Percentiles rank a stretch among this genome's conserved stretches.
Evolutionary conservation across 2,329 filamentous ascomycete species (phyloP).

Genomic region (Zymoseptoria ardabiliae): DNA sequence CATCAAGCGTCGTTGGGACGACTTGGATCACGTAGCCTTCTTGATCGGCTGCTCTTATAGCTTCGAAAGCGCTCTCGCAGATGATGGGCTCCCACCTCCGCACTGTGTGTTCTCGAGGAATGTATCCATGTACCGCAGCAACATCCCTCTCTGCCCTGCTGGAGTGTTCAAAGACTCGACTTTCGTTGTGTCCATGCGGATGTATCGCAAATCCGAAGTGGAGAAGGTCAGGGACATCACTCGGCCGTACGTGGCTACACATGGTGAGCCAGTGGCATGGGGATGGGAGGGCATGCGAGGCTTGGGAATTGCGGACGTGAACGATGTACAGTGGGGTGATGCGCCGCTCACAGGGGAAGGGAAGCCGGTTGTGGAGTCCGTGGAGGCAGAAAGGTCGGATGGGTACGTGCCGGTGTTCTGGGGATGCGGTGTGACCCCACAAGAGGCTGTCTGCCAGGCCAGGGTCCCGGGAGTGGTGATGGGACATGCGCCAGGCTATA

Average conservation of each 20-base stretch:
- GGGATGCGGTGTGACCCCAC: constrained; percentile 61
- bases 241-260: constrained; percentile 47
- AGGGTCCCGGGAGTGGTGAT: constrained; percentile 50
- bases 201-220: constrained; percentile 46
- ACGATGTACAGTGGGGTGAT: constrained; percentile 52
- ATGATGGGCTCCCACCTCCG: constrained; percentile 45
- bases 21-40: constrained; percentile 50
- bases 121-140: constrained; percentile 57
- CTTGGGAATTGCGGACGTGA: constrained; percentile 50
- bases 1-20: constrained; percentile 45
- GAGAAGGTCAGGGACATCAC: constrained; percentile 50
- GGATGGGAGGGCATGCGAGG: constrained; percentile 50
- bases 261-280: constrained; percentile 60
- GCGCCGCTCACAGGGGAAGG: constrained; percentile 31
- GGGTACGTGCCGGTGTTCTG: constrained; percentile 52
- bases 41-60: constrained; percentile 58
- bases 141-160: constrained; percentile 48
- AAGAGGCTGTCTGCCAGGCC: constrained; percentile 55
- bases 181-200: constrained; percentile 58
- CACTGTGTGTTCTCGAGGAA: constrained; percentile 45
- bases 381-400: constrained; percentile 20
- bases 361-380: not conserved
- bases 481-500: constrained; percentile 55
- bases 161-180: constrained; percentile 50
- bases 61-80: constrained; percentile 52